Evolutionary conservation across 2,329 filamentous ascomycete genomes (phyloP).

Genomic region (Ophiocordyceps camponoti-rufipedis): DNA sequence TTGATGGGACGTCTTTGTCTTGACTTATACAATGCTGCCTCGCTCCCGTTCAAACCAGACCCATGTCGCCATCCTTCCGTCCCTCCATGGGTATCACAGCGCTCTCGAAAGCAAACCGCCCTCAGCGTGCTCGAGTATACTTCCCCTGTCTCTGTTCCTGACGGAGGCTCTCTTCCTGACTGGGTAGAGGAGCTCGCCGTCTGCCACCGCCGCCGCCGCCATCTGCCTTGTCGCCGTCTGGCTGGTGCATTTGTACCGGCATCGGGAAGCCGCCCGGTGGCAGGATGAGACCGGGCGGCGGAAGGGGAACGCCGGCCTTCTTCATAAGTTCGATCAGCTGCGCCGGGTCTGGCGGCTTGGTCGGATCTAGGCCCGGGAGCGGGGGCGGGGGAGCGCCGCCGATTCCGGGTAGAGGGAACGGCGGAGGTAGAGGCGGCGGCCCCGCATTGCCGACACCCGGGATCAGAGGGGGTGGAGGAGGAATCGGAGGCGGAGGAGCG

Average conservation of each 20-base stretch:
- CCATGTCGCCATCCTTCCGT: too few relatives aligned
- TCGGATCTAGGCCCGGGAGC: constrained; percentile 37
- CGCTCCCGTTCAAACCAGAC: too few relatives aligned
- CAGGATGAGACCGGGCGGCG: constrained; percentile 28
- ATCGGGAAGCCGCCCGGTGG: constrained; percentile 17
- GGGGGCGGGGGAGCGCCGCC: constrained; percentile 28
- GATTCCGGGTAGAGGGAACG: constrained; percentile 31
- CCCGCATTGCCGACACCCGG: constrained; percentile 27
- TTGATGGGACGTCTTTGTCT: too few relatives aligned
- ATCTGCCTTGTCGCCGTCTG: constrained; percentile 14
- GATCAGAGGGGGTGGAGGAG: constrained; percentile 23
- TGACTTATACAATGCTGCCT: too few relatives aligned
- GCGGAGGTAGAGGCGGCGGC: constrained; percentile 28
- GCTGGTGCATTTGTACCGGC: constrained; percentile 17
- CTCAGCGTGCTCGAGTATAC: constrained; percentile 34
- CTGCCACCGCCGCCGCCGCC: constrained; percentile 17
- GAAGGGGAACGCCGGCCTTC: constrained; percentile 43
- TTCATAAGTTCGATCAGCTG: constrained; percentile 47
- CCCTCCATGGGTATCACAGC: background rate
- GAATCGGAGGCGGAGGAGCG: constrained; percentile 15
- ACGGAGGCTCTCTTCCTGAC: constrained; percentile 65
- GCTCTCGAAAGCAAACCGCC: background rate
- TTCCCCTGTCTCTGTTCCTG: constrained; percentile 54
- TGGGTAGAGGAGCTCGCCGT: constrained; percentile 55
- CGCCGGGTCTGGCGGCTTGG: constrained; percentile 41